A percentile compares a stretch with the other conserved stretches of the same genome.
Evolutionary conservation across 2,329 filamentous ascomycete genomes (phyloP).

Genomic region (Trichophyton equinum): DNA sequence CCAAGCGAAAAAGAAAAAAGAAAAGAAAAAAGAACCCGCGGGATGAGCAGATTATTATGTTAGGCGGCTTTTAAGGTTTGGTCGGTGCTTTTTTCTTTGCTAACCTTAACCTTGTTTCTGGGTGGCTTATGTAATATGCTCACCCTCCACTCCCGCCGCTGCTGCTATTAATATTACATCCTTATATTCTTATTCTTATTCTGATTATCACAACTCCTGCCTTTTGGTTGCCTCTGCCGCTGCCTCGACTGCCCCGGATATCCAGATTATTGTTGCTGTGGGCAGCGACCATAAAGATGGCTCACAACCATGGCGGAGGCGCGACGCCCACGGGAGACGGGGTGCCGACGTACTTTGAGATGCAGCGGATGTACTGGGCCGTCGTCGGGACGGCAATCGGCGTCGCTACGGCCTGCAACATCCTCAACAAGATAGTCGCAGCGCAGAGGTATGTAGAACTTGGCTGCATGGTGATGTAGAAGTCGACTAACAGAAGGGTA

Average conservation of each 20-base stretch:
- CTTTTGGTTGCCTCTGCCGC: no score
- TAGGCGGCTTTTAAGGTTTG: no score
- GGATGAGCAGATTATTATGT: neutral
- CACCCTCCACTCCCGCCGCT: neutral
- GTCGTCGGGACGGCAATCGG: constrained; percentile 33
- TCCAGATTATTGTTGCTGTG: no score
- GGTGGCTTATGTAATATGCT: neutral
- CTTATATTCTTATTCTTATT: no score
- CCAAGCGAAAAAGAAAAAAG: neutral
- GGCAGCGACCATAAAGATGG: neutral
- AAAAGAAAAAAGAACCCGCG: neutral
- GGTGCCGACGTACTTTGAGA: constrained; percentile 34
- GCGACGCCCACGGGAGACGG: constrained; percentile 25
- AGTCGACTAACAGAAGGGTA: constrained; percentile 14
- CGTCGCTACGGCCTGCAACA: constrained; percentile 26
- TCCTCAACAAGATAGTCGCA: constrained; percentile 37
- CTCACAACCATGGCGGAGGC: neutral
- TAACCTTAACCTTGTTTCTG: neutral
- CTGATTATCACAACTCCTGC: neutral
- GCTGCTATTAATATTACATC: neutral
- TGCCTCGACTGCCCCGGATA: neutral
- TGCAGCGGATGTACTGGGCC: constrained; percentile 44
- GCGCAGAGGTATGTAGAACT: constrained; percentile 34
- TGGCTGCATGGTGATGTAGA: no score
- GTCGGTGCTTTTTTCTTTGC: no score